Evolutionary conservation across 2,329 filamentous ascomycete genomes (phyloP).

Genomic region (Venturia asperata): DNA sequence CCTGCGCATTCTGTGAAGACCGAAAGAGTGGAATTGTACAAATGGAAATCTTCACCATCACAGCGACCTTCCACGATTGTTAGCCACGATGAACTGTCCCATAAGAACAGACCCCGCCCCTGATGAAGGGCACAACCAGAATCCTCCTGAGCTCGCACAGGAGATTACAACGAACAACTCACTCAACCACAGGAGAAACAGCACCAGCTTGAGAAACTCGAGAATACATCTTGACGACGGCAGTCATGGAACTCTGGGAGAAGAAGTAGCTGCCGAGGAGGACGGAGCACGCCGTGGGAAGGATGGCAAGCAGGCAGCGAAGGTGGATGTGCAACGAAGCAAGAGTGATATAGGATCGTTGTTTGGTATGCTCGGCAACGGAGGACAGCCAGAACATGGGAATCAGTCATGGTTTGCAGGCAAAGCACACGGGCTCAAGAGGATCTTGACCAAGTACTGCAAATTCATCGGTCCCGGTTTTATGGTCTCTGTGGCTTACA

Average conservation of each 20-base stretch:
- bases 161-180: constrained; percentile 57
- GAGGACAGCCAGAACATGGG: background rate
- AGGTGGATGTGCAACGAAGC: constrained; percentile 5
- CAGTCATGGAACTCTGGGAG: constrained; percentile 26
- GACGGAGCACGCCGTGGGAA: constrained; percentile 10
- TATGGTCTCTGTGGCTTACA: constrained; percentile 48
- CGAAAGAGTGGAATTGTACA: background rate
- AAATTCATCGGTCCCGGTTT: constrained; percentile 62
- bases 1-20: background rate
- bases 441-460: constrained; percentile 41
- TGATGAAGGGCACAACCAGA: constrained; percentile 55
- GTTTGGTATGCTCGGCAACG: background rate
- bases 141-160: constrained; percentile 49
- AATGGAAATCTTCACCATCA: background rate
- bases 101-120: constrained; percentile 52
- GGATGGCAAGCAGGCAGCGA: background rate
- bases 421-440: constrained; percentile 10
- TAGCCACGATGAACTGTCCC: constrained; percentile 54
- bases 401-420: background rate
- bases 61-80: background rate
- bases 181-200: constrained; percentile 43
- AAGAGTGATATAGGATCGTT: background rate
- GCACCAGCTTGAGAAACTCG: constrained; percentile 24
- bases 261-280: constrained; percentile 22
- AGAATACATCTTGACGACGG: constrained; percentile 30